A percentile compares a stretch with the other conserved stretches of the same genome.
These are phyloP conservation scores for Erysimum pusillum DNA, from an alignment of 441 rosid species.

Conservation along the genomic window DNA sequence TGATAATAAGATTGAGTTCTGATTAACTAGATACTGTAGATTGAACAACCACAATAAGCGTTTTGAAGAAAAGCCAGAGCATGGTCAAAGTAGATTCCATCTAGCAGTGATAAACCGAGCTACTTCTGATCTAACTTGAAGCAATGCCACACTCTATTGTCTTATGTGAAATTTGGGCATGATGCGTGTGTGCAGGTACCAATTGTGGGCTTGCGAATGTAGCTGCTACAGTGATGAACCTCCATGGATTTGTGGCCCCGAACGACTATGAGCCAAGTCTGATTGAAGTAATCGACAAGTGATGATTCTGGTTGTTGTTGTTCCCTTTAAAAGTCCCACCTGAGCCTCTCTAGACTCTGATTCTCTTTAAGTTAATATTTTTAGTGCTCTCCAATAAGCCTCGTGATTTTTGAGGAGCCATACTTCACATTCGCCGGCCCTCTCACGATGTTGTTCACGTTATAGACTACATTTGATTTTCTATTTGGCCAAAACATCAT, in stretches of 20 bases:
- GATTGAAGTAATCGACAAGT: slow-evolving; percentile 75
- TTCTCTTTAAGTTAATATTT: slow-evolving; percentile 14
- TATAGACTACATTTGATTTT: slow-evolving; percentile 14
- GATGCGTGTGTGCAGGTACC: slow-evolving; percentile 70
- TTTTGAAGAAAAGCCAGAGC: not conserved
- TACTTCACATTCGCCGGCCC: slow-evolving; percentile 17
- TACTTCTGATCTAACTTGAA: not conserved
- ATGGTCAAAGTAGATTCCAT: not conserved
- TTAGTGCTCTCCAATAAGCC: slow-evolving; percentile 32
- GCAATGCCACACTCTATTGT: too few relatives aligned
- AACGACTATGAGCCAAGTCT: slow-evolving; percentile 85
- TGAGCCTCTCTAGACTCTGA: slow-evolving; percentile 20
- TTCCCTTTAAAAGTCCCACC: not conserved
- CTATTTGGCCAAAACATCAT: not conserved
- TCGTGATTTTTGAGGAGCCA: slow-evolving; percentile 29
- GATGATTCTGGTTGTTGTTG: slow-evolving; percentile 30
- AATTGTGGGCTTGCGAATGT: slow-evolving; percentile 95
- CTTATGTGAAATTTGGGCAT: not conserved
- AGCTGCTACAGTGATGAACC: slow-evolving; percentile 96
- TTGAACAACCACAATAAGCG: not conserved
- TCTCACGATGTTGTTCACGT: slow-evolving; percentile 32
- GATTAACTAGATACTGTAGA: not conserved
- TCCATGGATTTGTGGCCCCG: slow-evolving; percentile 91
- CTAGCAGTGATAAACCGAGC: not conserved
- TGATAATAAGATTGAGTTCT: slow-evolving; percentile 25